These are phyloP conservation scores for Wilcoxina mikolae DNA, from an alignment of 495 filamentous ascomycete genomes.

Conservation along the genomic window DNA sequence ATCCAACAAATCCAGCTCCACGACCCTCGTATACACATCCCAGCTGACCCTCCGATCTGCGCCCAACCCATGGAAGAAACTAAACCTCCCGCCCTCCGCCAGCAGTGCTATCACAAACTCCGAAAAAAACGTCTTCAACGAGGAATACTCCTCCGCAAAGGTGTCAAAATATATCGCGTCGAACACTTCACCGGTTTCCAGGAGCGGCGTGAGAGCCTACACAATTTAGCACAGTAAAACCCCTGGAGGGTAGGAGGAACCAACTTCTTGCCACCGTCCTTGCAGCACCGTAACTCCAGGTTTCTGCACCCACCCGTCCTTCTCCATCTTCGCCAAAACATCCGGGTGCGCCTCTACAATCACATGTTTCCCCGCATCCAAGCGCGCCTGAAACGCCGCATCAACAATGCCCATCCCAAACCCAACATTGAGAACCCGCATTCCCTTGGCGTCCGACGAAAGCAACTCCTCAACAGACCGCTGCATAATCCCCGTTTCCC, in stretches of 20 bases:
- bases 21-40: constrained; percentile 86
- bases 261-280: constrained; percentile 27
- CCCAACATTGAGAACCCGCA: constrained; percentile 75
- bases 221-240: too few relatives aligned
- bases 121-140: constrained; percentile 72
- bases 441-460: constrained; percentile 33
- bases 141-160: constrained; percentile 81
- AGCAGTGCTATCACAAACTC: constrained; percentile 72
- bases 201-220: constrained; percentile 52
- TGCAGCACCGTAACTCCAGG: constrained; percentile 49
- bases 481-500: constrained; percentile 86
- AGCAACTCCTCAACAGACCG: constrained; percentile 52
- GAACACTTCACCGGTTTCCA: constrained; percentile 55
- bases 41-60: constrained; percentile 86
- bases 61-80: constrained; percentile 92
- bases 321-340: constrained; percentile 56
- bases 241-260: not conserved
- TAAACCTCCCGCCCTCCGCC: constrained; percentile 51
- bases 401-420: constrained; percentile 97
- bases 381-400: constrained; percentile 48
- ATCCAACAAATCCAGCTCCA: constrained; percentile 82
- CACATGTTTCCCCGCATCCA: constrained; percentile 56
- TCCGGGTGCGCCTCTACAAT: constrained; percentile 73
- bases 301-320: constrained; percentile 48
- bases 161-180: constrained; percentile 98